Conservation (phyloP, 2,329 filamentous ascomycete species). For the Lachnum nothofagi region DNA sequence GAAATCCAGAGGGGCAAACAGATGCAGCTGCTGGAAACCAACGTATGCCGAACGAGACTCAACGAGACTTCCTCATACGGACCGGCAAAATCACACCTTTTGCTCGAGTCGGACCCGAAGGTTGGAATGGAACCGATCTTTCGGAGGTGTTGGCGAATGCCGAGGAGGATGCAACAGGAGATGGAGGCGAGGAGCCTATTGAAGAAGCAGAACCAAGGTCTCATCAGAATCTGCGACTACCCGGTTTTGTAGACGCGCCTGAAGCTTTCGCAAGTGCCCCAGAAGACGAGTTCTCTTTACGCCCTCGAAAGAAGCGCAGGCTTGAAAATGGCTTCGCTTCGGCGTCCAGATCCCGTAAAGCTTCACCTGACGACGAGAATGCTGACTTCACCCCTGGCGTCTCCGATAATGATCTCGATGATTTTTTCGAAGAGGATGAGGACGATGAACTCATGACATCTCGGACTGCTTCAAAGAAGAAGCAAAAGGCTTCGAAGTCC, state of each 20-base stretch:
- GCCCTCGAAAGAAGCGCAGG: constrained; percentile 53
- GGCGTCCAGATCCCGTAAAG: constrained; percentile 20
- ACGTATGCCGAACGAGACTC: constrained; percentile 71
- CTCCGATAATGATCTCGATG: constrained; percentile 25
- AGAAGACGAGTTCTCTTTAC: constrained; percentile 52
- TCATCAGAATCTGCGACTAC: constrained; percentile 67
- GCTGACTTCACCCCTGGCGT: constrained; percentile 27
- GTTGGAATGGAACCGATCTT: constrained; percentile 46
- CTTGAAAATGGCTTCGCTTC: constrained; percentile 34
- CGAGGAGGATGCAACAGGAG: constrained; percentile 59
- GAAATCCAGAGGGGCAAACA: constrained; percentile 39
- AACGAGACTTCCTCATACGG: constrained; percentile 84
- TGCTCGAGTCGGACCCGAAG: constrained; percentile 38
- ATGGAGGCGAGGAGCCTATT: constrained; percentile 36
- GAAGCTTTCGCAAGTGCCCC: constrained; percentile 31
- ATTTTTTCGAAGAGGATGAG: constrained; percentile 27
- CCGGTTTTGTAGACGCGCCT: constrained; percentile 60
- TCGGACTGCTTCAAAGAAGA: constrained; percentile 38
- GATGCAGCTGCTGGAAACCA: constrained; percentile 47
- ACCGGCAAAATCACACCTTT: constrained; percentile 98
- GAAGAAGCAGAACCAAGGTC: constrained; percentile 48
- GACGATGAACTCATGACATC: constrained; percentile 39
- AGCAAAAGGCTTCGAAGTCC: constrained; percentile 19
- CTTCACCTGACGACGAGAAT: constrained; percentile 34
- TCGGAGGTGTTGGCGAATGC: constrained; percentile 76